These are phyloP conservation scores for Helicostylum pulchrum DNA, from an alignment of 192 early-diverging fungal genomes.

Conservation along the genomic window DNA sequence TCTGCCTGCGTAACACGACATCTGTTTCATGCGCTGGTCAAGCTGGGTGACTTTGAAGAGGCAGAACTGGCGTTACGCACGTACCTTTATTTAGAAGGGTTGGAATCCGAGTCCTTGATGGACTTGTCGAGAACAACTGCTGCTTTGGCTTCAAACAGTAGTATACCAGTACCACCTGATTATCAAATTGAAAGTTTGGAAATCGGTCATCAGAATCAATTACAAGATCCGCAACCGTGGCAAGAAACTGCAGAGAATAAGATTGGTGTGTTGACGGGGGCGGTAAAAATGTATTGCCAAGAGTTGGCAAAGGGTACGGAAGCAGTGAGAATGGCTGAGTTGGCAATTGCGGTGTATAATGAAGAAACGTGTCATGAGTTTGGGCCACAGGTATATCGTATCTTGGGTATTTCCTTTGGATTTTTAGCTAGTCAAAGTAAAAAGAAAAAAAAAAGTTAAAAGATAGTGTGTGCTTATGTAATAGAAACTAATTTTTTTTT, in stretches of 20 bases:
- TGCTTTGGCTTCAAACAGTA: conserved; percentile 13
- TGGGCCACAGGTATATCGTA: conserved; percentile 28
- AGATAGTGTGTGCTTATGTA: no score
- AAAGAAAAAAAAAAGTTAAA: neutral
- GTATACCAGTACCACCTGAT: conserved; percentile 15
- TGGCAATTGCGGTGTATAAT: conserved; percentile 16
- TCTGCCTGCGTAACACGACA: conserved; percentile 65
- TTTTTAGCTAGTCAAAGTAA: conserved; percentile 43
- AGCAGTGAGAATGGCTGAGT: conserved; percentile 30
- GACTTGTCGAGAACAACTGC: conserved; percentile 10
- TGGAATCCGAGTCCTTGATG: conserved; percentile 11
- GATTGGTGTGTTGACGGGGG: conserved; percentile 31
- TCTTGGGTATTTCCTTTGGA: conserved; percentile 34
- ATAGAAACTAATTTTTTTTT: neutral
- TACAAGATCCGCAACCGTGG: conserved; percentile 6
- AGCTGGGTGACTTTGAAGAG: conserved; percentile 70
- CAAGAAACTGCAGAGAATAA: conserved; percentile 19
- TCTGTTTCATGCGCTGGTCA: conserved; percentile 51
- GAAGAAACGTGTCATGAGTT: neutral
- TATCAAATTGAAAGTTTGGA: neutral
- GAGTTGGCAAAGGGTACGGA: conserved; percentile 18
- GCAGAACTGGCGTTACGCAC: conserved; percentile 62
- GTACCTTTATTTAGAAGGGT: conserved; percentile 55
- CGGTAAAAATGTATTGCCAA: conserved; percentile 44
- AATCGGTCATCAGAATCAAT: neutral